phyloP scores from a whole-genome alignment of 2,329 filamentous ascomycete species.

The Thelonectria olida region DNA sequence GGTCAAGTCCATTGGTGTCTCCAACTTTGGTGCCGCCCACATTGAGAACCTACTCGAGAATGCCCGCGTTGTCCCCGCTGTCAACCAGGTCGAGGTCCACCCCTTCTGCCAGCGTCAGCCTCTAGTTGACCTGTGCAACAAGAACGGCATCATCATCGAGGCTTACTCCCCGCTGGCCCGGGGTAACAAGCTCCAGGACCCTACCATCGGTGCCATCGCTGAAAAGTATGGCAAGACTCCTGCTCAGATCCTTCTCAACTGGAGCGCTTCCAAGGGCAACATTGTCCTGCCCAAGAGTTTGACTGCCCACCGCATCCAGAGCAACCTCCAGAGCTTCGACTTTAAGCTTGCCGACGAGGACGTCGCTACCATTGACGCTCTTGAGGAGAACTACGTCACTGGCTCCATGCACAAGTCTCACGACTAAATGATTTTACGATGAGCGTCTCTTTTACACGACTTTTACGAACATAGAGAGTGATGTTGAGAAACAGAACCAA shows the following conservation, averaged over 20 bases:
- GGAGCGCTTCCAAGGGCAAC: conserved; percentile 80
- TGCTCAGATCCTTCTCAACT: conserved; percentile 80
- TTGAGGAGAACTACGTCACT: conserved; percentile 78
- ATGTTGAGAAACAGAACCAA: background rate
- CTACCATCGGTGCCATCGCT: conserved; percentile 68
- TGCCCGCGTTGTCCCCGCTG: conserved; percentile 68
- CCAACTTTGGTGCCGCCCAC: conserved; percentile 77
- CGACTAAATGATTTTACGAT: conserved; percentile 41
- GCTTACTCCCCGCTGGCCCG: conserved; percentile 61
- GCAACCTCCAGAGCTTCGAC: conserved; percentile 70
- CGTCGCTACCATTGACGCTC: conserved; percentile 67
- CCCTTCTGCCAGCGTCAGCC: conserved; percentile 74
- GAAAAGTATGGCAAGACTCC: conserved; percentile 76
- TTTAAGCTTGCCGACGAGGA: conserved; percentile 70
- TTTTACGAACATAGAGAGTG: conserved; percentile 14
- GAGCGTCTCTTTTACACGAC: conserved; percentile 4
- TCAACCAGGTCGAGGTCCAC: conserved; percentile 85
- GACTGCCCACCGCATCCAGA: conserved; percentile 68
- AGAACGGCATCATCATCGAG: conserved; percentile 64
- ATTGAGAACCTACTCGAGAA: conserved; percentile 65
- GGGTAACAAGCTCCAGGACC: conserved; percentile 59
- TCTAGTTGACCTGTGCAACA: conserved; percentile 64
- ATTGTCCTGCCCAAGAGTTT: conserved; percentile 80
- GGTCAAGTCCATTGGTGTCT: conserved; percentile 77
- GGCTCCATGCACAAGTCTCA: conserved; percentile 55